Conservation (phyloP, 108 stramenopile species). For the Mayamaea pseudoterrestris region DNA sequence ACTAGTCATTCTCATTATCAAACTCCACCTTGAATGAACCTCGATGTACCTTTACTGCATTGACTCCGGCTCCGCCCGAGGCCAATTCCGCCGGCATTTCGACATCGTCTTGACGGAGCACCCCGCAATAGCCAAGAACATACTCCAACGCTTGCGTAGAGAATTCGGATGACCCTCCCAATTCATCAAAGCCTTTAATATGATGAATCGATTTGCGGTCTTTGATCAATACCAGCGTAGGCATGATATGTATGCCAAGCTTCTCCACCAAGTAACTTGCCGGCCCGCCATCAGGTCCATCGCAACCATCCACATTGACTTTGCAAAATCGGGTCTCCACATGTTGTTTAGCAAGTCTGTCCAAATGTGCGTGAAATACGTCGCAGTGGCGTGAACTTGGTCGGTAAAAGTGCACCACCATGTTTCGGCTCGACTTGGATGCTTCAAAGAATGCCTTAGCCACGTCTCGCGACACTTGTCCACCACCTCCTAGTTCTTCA, state of each 20-base stretch:
- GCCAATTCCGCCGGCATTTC: too few species aligned
- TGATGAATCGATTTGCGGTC: constrained; percentile 91
- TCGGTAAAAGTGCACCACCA: constrained; percentile 96
- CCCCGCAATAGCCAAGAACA: too few species aligned
- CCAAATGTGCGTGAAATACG: constrained; percentile 84
- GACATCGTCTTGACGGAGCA: too few species aligned
- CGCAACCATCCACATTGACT: constrained; percentile 93
- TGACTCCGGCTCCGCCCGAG: too few species aligned
- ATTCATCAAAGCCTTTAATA: constrained; percentile 90
- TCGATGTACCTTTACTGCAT: too few species aligned
- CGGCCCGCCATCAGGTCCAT: constrained; percentile 43
- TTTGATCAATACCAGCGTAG: constrained; percentile 88
- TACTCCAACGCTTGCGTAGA: constrained; percentile 66
- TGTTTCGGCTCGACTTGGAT: constrained; percentile 58
- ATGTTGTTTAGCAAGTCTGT: constrained; percentile 74
- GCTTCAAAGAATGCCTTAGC: constrained; percentile 88
- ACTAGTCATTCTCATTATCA: too few species aligned
- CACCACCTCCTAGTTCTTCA: constrained; percentile 55
- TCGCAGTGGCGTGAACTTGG: constrained; percentile 85
- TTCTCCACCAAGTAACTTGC: constrained; percentile 88
- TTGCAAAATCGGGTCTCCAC: constrained; percentile 92
- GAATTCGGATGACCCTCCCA: constrained; percentile 93
- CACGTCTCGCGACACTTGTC: constrained; percentile 39
- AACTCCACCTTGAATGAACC: too few species aligned
- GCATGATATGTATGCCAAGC: constrained; percentile 91